Evolutionary conservation across 495 filamentous ascomycete genomes (phyloP).

Genomic region (Bombardia bombarda): DNA sequence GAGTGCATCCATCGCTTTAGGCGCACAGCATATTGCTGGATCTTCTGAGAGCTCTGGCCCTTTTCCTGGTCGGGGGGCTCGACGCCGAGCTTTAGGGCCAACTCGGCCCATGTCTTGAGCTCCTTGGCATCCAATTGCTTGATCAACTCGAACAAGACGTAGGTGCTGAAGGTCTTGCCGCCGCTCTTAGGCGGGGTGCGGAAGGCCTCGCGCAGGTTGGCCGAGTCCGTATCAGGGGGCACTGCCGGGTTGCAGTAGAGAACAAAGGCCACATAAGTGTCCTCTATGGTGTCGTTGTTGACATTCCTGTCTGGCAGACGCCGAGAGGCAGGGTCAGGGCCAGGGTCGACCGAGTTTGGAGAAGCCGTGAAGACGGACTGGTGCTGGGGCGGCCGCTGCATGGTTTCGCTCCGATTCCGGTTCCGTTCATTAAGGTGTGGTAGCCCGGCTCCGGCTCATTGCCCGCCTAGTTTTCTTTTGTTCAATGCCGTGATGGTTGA

Average conservation of each 20-base stretch:
- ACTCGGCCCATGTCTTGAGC: slow-evolving; percentile 91
- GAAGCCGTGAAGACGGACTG: slow-evolving; percentile 13
- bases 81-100: slow-evolving; percentile 84
- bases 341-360: slow-evolving; percentile 10
- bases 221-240: slow-evolving; percentile 60
- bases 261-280: slow-evolving; percentile 82
- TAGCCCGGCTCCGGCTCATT: too few species aligned
- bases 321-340: neutral
- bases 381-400: slow-evolving; percentile 9
- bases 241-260: slow-evolving; percentile 85
- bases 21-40: slow-evolving; percentile 93
- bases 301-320: slow-evolving; percentile 63
- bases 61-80: slow-evolving; percentile 78
- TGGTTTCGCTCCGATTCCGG: neutral
- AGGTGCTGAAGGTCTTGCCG: slow-evolving; percentile 85
- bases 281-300: slow-evolving; percentile 67
- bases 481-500: too few species aligned
- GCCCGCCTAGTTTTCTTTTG: too few species aligned
- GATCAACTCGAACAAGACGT: slow-evolving; percentile 74
- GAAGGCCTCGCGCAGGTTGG: slow-evolving; percentile 72
- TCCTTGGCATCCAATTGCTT: slow-evolving; percentile 75
- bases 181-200: slow-evolving; percentile 82
- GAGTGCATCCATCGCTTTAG: slow-evolving; percentile 91
- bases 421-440: too few species aligned
- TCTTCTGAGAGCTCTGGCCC: slow-evolving; percentile 91